Percentiles rank a stretch among this genome's conserved stretches.
Conservation (phyloP, 768 basidiomycete genomes). For the Boletus rubescentipes region DNA sequence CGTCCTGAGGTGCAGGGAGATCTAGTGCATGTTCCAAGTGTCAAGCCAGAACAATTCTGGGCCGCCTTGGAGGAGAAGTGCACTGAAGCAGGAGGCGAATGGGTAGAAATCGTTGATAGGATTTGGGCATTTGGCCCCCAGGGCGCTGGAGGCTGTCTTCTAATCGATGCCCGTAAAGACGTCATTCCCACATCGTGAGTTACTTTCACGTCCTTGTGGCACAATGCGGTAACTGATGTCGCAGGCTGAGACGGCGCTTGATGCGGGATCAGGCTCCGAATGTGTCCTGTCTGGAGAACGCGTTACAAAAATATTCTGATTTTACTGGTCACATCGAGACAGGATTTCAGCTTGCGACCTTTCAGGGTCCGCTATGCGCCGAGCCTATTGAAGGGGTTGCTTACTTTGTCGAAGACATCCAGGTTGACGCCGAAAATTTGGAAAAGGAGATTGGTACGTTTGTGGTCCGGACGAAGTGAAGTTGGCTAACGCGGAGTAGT, state of each 20-base stretch:
- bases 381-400: slow-evolving; percentile 94
- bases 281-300: slow-evolving; percentile 33
- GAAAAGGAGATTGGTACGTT: slow-evolving; percentile 67
- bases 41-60: slow-evolving; percentile 83
- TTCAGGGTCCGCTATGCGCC: slow-evolving; percentile 92
- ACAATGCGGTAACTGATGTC: slow-evolving; percentile 6
- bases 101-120: slow-evolving; percentile 66
- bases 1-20: slow-evolving; percentile 53
- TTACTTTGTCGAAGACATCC: slow-evolving; percentile 81
- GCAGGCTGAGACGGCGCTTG: slow-evolving; percentile 54
- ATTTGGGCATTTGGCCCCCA: slow-evolving; percentile 95
- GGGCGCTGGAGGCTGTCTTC: slow-evolving; percentile 78
- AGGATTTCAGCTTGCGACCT: slow-evolving; percentile 92
- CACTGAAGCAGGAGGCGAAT: slow-evolving; percentile 69
- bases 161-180: slow-evolving; percentile 70
- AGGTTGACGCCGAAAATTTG: slow-evolving; percentile 57
- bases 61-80: slow-evolving; percentile 60
- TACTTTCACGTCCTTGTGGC: slow-evolving; percentile 6
- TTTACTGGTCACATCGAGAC: slow-evolving; percentile 86
- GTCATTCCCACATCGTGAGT: slow-evolving; percentile 56
- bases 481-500: slow-evolving; percentile 42
- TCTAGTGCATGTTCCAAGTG: slow-evolving; percentile 57
- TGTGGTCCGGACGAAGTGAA: slow-evolving; percentile 1
- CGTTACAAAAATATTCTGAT: slow-evolving; percentile 42
- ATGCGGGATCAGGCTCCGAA: slow-evolving; percentile 36